These are phyloP conservation scores for Caryocar brasiliense DNA, from an alignment of 441 rosid genomes.

Conservation along the genomic window DNA sequence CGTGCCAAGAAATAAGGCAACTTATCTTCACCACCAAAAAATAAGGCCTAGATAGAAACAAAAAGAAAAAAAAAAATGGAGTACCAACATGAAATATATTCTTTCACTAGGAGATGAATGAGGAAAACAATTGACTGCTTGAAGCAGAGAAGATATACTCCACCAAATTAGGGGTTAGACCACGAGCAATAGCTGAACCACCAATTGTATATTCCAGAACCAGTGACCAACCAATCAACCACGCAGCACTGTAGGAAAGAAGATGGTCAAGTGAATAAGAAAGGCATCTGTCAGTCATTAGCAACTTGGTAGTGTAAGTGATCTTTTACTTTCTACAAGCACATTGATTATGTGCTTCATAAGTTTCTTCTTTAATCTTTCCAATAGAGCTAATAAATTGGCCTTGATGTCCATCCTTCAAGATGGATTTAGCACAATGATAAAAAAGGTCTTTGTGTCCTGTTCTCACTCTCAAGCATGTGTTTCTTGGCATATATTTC, in stretches of 20 bases:
- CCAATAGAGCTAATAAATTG: no score
- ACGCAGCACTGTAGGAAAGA: slow-evolving; percentile 52
- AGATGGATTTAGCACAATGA: background rate
- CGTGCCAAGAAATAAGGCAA: slow-evolving; percentile 68
- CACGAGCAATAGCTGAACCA: slow-evolving; percentile 92
- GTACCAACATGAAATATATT: background rate
- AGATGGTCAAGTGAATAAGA: background rate
- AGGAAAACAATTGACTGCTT: background rate
- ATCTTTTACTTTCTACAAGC: background rate
- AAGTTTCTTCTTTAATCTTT: background rate
- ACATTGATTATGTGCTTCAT: background rate
- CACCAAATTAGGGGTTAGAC: slow-evolving; percentile 93
- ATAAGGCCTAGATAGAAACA: slow-evolving; percentile 47
- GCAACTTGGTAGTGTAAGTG: background rate
- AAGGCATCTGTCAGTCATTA: background rate
- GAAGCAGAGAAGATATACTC: slow-evolving; percentile 3
- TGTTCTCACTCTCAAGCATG: no score
- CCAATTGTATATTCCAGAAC: slow-evolving; percentile 92
- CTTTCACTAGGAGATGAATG: background rate
- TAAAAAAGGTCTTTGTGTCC: background rate
- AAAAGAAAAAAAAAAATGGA: background rate
- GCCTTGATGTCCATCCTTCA: background rate
- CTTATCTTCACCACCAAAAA: slow-evolving; percentile 77
- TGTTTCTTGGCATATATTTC: background rate
- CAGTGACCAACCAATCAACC: slow-evolving; percentile 93